Base-by-base conservation (phyloP, 495 filamentous ascomycete species). In the Copromyces sp. region DNA sequence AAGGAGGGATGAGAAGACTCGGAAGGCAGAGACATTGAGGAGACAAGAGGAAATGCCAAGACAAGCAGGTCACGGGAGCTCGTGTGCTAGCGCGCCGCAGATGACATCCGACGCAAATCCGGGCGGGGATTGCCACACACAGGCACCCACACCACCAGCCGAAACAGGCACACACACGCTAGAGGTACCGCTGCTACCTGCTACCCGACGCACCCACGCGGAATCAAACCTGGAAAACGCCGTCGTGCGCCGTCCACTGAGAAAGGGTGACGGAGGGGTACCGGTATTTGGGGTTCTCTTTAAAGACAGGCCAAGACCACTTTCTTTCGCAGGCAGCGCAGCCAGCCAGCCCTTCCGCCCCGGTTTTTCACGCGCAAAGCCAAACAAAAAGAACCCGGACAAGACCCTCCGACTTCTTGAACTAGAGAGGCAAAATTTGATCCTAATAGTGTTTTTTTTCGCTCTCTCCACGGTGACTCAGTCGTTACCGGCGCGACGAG, bases 61-160 rank as follows among this genome's bases (percentile, higher is more conserved):
- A 44, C 17, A 14, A 69, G n/a, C 14, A 41, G 61, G 75, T 80
- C 79, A 79, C 77, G 77, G 75, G 79, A 79, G 73, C 73, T 79
- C 79, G 79, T 76, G 77, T 78, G 72, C 45, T 73, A 77, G 79
- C 79, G 79, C 77, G 79, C 73, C 74, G 39, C 24, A 59, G 59
- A 65, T 65, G 29, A 35, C 53, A 65, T 37, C 53, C 53, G 53
- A 17, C 29, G 29, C 53, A 65, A 35, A 65, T 35, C 53, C 53
- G 29, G n/a, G n/a, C n/a, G n/a, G n/a, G 53, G 53, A 65, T 35
- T 65, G 29, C 53, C 53, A 65, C 53, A 61, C 45, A 53, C 45
- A 29, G 45, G 44, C 42, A 44, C 42, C 24, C 35, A 37, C 35
- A 45, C 42, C 42, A 45, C 8, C 42, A 45, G 42, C 42, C 42